Evolutionary conservation across 306 rosid species (phyloP).

Genomic region (Dryas octopetala): DNA sequence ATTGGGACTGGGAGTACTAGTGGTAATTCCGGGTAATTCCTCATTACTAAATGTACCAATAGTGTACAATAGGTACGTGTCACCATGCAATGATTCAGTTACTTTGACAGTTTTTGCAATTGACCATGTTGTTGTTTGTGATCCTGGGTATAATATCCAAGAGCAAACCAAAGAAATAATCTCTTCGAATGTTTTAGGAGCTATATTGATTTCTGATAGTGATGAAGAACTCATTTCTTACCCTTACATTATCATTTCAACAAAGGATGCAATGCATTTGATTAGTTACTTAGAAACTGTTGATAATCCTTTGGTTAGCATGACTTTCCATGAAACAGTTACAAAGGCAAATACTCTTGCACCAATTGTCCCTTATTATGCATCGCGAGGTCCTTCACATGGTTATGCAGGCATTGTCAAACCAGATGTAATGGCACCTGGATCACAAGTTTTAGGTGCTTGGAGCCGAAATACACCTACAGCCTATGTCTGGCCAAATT

Average conservation of each 20-base stretch:
- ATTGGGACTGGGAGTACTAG: neutral
- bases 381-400: neutral
- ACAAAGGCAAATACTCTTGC: neutral
- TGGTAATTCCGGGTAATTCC: neutral
- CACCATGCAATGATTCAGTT: neutral
- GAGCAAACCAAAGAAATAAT: too few species aligned
- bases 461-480: neutral
- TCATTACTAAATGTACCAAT: neutral
- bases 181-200: too few species aligned
- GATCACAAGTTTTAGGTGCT: conserved; percentile 9
- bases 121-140: too few species aligned
- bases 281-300: too few species aligned
- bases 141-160: too few species aligned
- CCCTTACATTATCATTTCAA: too few species aligned
- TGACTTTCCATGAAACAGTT: neutral
- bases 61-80: neutral
- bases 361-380: neutral
- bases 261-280: too few species aligned
- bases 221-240: too few species aligned
- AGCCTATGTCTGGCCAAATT: too few species aligned
- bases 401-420: neutral
- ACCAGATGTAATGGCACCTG: conserved; percentile 18
- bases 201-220: too few species aligned
- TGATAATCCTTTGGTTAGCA: too few species aligned
- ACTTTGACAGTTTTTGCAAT: neutral